Base-by-base conservation (phyloP, 257 asterid species). In the Asclepias syriaca region DNA sequence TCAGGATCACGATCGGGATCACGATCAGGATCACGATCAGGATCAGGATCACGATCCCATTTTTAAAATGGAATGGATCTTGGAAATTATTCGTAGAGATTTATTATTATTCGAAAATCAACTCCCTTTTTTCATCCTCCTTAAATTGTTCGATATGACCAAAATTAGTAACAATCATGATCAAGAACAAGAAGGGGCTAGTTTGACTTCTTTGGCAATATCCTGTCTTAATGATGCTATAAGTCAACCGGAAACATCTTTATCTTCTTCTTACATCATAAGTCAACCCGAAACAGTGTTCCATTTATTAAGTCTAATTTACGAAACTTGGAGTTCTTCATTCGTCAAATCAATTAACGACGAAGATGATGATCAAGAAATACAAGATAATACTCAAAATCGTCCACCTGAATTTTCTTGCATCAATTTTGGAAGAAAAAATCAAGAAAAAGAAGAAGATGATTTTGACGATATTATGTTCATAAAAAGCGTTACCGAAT, bases 51-150 rank as follows among this genome's bases (percentile, higher is more conserved):
- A 39, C 7, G 74, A 70, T 15, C 15, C 43, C 0, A 13, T 70
- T 40, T 54, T 37, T 24, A 22, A 45, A 14, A 70, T 39, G 13
- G n/a, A 0, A 10, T 56, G 55, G 66, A 3, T 22, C 2, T 0
- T 1, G 18, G 10, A 1, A 1, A 37, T 13, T 18, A n/a, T 56
- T 2, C 7, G 27, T 0, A 39, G 16, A 14, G 56, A 70, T 50
- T 24, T 70, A 2, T 0, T 55, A 2, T 8, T 39, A 10, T 68
- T 73, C 54, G 70, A 77, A 21, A 67, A 60, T 67, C 69, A 71
- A 15, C 7, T 70, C 32, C 74, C 66, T 6, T 70, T 55, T 12
- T 39, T 55, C 3, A 13, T 70, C 22, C 66, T 70, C 7, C 2
- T 1, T 1, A 7, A 57, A 34, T 19, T 70, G 22, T 56, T 55